Evolutionary conservation across 2,329 filamentous ascomycete species (phyloP), one percentile per base, ranked within the genome.

Genomic region (Chaetomiaceae sp.): DNA sequence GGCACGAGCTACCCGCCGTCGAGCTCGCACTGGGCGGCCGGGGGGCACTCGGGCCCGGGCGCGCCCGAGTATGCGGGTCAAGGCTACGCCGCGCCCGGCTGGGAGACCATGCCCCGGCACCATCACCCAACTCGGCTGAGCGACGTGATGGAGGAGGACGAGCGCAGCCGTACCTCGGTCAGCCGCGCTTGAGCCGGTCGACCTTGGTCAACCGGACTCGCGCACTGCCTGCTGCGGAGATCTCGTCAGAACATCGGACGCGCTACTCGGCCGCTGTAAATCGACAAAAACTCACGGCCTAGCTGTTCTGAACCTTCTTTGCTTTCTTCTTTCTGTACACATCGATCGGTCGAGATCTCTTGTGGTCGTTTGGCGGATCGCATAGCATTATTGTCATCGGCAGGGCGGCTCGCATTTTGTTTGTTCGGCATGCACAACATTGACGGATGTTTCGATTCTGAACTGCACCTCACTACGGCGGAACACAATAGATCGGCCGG

Each of bases 81-180:
- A 36, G 81, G 76, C 18, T 88, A 83, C 65, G 81, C 73, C 7
- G 76, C 78, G 1, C 75, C 81, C 2, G 83, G 79, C 14, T 94
- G 88, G 87, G 86, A 93, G 53, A 69, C 70, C n/a, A 71, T 88
- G 52, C 83, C 84, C 19, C 77, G 82, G 46, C 89, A 95, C 65
- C 87, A 93, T 56, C 88, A 95, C 66, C 89, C 89, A 0, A 95
- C 89, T 8, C 74, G 90, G 47, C 71, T 95, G 52, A 95, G 88
- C 63, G 89, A 95, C 66, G 89, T 95, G 22, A 75, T 93, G 24
- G 85, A 89, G 60, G 88, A 88, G 60, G 84, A 94, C 56, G 88
- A 94, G 66, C 75, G 81, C 41, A 87, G 85, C 61, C 78, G 85
- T 18, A 87, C 84, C 12, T 86, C 84, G 56, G 81, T 81, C 10